phyloP scores from a whole-genome alignment of 768 basidiomycete species.

The Collybia sp. region DNA sequence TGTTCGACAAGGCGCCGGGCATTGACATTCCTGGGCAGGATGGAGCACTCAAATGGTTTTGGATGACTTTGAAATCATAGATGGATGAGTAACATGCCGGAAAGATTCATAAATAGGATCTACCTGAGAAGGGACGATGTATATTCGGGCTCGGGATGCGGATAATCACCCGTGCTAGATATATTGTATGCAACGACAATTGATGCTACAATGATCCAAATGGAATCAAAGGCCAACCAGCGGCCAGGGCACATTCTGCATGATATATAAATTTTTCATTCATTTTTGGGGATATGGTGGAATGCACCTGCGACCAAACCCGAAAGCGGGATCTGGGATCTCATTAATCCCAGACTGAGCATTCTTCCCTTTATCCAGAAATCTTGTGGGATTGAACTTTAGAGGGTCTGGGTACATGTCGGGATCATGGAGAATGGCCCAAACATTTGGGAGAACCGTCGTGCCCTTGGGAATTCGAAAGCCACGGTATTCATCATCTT shows the following conservation, averaged over 20 bases:
- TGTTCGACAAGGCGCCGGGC: constrained; percentile 26
- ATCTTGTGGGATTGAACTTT: constrained; percentile 8
- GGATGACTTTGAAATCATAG: constrained; percentile 27
- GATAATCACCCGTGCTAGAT: constrained; percentile 28
- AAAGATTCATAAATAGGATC: constrained; percentile 1
- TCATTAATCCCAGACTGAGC: constrained; percentile 4
- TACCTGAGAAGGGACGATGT: constrained; percentile 31
- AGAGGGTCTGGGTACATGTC: constrained; percentile 8
- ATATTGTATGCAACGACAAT: constrained; percentile 35
- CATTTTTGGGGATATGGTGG: neutral
- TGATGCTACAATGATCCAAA: constrained; percentile 39
- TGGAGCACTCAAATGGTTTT: constrained; percentile 32
- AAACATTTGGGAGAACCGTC: neutral
- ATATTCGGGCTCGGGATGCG: constrained; percentile 28
- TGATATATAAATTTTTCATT: neutral
- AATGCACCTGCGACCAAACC: constrained; percentile 8
- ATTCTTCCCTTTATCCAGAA: constrained; percentile 1
- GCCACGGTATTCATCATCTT: neutral
- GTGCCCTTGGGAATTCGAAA: neutral
- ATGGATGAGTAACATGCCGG: neutral
- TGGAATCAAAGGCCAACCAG: constrained; percentile 34
- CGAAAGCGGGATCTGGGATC: constrained; percentile 8
- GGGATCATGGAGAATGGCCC: constrained; percentile 6
- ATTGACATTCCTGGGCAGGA: constrained; percentile 27
- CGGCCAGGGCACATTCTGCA: constrained; percentile 40